These are phyloP conservation scores for Brassica incana DNA, from an alignment of 345 rosid genomes.

Conservation along the genomic window DNA sequence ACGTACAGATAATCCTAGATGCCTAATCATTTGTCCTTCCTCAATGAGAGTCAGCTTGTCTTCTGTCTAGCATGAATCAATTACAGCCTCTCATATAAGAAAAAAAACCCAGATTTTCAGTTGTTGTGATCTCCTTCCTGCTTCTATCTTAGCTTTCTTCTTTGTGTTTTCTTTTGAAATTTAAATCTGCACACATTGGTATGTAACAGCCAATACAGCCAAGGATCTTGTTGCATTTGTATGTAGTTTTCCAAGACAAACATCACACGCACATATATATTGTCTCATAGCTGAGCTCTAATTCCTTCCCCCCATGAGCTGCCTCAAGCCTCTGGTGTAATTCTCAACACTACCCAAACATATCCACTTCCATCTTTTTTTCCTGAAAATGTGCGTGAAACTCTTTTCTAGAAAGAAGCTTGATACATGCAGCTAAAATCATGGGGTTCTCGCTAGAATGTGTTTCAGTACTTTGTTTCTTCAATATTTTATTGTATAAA, in stretches of 20 bases:
- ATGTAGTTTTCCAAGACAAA: not conserved
- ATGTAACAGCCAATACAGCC: not conserved
- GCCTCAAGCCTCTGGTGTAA: too few relatives aligned
- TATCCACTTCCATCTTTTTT: not conserved
- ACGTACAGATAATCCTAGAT: too few relatives aligned
- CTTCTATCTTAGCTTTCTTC: not conserved
- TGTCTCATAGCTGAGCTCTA: too few relatives aligned
- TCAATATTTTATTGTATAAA: too few relatives aligned
- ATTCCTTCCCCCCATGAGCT: too few relatives aligned
- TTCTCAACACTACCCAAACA: too few relatives aligned
- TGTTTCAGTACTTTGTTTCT: not conserved
- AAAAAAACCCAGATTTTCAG: not conserved
- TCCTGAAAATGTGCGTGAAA: not conserved
- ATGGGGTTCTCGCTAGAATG: not conserved
- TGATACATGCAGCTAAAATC: not conserved
- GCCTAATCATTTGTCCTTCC: too few relatives aligned
- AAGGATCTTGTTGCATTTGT: not conserved
- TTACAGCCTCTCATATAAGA: too few relatives aligned
- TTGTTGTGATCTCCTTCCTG: not conserved
- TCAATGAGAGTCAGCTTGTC: too few relatives aligned
- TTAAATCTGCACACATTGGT: not conserved
- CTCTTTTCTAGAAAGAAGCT: not conserved
- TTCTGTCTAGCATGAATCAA: too few relatives aligned
- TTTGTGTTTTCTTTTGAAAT: not conserved
- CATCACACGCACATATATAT: too few relatives aligned